A percentile compares a stretch with the other conserved stretches of the same genome.
These are phyloP conservation scores for Serendipita indica DNA, from an alignment of 768 basidiomycete species.

Conservation along the genomic window DNA sequence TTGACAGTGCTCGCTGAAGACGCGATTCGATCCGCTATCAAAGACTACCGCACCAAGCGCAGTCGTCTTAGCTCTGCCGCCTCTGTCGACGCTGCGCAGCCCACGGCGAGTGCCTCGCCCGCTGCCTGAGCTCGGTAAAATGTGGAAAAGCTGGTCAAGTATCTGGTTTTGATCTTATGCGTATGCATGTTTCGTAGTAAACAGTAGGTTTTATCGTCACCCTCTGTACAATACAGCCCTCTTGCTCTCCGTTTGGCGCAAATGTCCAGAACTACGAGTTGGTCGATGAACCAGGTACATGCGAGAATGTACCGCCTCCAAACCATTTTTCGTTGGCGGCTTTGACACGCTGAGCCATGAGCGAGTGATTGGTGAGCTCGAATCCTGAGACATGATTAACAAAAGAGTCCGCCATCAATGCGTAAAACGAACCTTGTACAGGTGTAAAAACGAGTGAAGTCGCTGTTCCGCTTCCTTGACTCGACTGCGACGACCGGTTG, in stretches of 20 bases:
- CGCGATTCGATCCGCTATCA: conserved; percentile 95
- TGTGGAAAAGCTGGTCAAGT: neutral
- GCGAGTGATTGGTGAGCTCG: conserved; percentile 86
- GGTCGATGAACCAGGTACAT: conserved; percentile 11
- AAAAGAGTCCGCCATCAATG: neutral
- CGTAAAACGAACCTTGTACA: conserved; percentile 56
- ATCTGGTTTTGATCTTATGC: conserved; percentile 2
- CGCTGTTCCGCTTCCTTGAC: conserved; percentile 51
- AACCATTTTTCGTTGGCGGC: conserved; percentile 98
- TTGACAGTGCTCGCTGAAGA: conserved; percentile 83
- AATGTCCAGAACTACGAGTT: neutral
- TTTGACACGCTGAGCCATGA: conserved; percentile 72
- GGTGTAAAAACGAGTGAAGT: conserved; percentile 92
- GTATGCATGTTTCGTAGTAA: neutral
- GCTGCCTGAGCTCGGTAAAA: conserved; percentile 36
- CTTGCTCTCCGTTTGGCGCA: neutral
- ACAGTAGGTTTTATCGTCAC: conserved; percentile 1
- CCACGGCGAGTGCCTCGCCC: conserved; percentile 37
- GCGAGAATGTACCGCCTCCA: conserved; percentile 54
- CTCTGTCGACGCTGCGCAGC: conserved; percentile 57
- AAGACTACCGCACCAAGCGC: conserved; percentile 85
- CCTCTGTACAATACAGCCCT: neutral
- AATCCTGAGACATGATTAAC: conserved; percentile 40
- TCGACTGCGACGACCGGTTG: conserved; percentile 49
- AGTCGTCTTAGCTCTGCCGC: conserved; percentile 30